Base-by-base conservation (phyloP, 2,329 filamentous ascomycete genomes). In the Xylariaceae sp. region DNA sequence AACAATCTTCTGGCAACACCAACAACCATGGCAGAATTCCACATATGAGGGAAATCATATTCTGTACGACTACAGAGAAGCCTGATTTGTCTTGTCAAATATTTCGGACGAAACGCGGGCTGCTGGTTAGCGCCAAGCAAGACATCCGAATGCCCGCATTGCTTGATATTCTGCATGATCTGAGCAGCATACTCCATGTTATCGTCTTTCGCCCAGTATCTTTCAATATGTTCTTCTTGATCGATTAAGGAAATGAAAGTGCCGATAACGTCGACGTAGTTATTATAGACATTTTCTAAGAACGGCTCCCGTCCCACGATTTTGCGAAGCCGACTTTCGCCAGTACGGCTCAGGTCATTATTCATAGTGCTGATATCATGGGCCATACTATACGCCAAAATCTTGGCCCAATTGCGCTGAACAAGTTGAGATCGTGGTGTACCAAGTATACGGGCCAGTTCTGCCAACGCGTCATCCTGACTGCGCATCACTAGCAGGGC, bases 401-500 rank as follows among this genome's bases (percentile, higher is more conserved):
- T 80, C 63, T 87, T 94, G 32, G 85, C 78, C 61, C 97, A 96
- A 15, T 85, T 86, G 22, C 72, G 68, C 30, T 77, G 72, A 12
- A 95, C 67, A 22, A 95, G 71, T 14, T 83, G 73, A 11, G 69
- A 67, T 41, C 80, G 75, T 1, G 78, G 68, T 10, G 74, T 67
- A 0, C 74, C 74, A 17, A 95, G 71, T 5, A 77, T 68, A 31
- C 69, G 66, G 18, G 85, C 81, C 31, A 96, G 68, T 15, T 80
- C 75, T 38, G 76, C 66, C 6, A 85, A 74, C 44, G 83, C 81
- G 2, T 80, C 72, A 31, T 87, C 80, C 56, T 89, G 84, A 1
- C 81, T 83, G 54, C 89, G 85, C 87, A 96, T 94, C 35, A 92
- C 75, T 62, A 92, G 81, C 52, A 96, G 81, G 1, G 87, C 90